Percentiles rank a stretch among this genome's conserved stretches.
Evolutionary conservation across 805 yeast genomes (phyloP).

Genomic region (Metschnikowia cerradonensis): DNA sequence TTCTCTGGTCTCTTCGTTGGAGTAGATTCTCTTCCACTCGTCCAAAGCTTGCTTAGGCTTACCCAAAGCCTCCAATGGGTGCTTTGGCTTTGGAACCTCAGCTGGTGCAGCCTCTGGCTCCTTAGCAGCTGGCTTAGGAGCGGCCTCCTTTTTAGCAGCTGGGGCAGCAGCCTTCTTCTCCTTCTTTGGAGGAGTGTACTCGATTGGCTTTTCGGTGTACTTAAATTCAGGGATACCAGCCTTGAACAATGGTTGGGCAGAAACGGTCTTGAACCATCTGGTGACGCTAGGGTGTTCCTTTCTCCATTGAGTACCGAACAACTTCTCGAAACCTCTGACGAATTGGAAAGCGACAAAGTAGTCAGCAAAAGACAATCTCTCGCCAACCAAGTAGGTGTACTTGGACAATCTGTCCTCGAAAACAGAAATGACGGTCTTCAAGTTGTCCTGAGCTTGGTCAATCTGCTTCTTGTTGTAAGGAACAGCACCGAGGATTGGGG

Average conservation of each 20-base stretch:
- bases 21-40: slow-evolving; percentile 95
- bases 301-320: slow-evolving; percentile 67
- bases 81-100: slow-evolving; percentile 75
- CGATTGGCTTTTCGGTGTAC: slow-evolving; percentile 63
- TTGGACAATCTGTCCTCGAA: slow-evolving; percentile 56
- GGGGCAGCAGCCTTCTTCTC: slow-evolving; percentile 55
- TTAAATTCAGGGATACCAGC: slow-evolving; percentile 48
- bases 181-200: slow-evolving; percentile 62
- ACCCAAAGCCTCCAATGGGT: slow-evolving; percentile 85
- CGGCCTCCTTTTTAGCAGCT: slow-evolving; percentile 27
- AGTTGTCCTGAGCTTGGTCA: slow-evolving; percentile 40
- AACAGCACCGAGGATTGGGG: slow-evolving; percentile 55
- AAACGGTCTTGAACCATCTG: slow-evolving; percentile 69
- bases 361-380: slow-evolving; percentile 61
- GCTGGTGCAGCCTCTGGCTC: slow-evolving; percentile 39
- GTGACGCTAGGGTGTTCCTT: slow-evolving; percentile 54
- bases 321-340: slow-evolving; percentile 51
- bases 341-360: slow-evolving; percentile 47
- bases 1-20: slow-evolving; percentile 95
- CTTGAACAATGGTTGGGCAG: slow-evolving; percentile 42
- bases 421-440: slow-evolving; percentile 35
- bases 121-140: slow-evolving; percentile 23
- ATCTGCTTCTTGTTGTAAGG: slow-evolving; percentile 77
- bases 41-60: slow-evolving; percentile 68
- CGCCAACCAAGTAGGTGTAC: slow-evolving; percentile 69